Base-by-base conservation (phyloP, 176 grass and related monocot genomes). In the Lolium perenne region DNA sequence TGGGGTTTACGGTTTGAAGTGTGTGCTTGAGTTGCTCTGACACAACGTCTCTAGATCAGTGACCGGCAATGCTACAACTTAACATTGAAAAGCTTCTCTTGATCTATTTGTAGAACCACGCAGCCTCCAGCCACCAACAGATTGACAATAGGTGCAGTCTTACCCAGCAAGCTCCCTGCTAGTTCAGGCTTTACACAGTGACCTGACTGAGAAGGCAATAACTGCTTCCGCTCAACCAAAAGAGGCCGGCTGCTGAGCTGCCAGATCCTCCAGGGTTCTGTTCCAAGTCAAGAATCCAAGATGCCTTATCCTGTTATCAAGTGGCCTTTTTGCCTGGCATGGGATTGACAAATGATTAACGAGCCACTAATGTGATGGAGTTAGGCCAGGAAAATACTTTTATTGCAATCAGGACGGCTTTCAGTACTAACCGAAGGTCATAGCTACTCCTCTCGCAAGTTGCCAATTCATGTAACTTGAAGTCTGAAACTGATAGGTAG, bases 371-470 rank as follows among this genome's bases (percentile, higher is more conserved):
- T 6, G 59, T 38, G 79, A 86, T 74, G 66, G 57, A 50, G 80
- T 87, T 91, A 80, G 80, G 89, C 48, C 74, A 70, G n/a, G 12
- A 20, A 5, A 45, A 74, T 87, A 83, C 83, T 80, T 86, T 22
- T 15, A 25, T 60, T 43, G 54, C 63, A 20, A 72, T 58, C 56
- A 63, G 84, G 29, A 79, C 17, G 46, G 59, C 20, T 47, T 74
- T 54, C n/a, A 4, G 45, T 74, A 48, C 55, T n/a, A 76, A 45
- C 54, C 77, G 41, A 38, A 72, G 70, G 51, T 53, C 56, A 25
- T 18, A 72, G 25, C 54, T 7, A 80, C 66, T 20, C 25, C 49
- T 81, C 23, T 65, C 16, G 38, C 78, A 75, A 80, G 75, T 58
- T 87, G 85, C 74, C 40, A 26, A 75, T 75, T 74, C 20, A 54